Evolutionary conservation across 1,284 basidiomycete genomes (phyloP).

Genomic region (Moesziomyces antarcticus): DNA sequence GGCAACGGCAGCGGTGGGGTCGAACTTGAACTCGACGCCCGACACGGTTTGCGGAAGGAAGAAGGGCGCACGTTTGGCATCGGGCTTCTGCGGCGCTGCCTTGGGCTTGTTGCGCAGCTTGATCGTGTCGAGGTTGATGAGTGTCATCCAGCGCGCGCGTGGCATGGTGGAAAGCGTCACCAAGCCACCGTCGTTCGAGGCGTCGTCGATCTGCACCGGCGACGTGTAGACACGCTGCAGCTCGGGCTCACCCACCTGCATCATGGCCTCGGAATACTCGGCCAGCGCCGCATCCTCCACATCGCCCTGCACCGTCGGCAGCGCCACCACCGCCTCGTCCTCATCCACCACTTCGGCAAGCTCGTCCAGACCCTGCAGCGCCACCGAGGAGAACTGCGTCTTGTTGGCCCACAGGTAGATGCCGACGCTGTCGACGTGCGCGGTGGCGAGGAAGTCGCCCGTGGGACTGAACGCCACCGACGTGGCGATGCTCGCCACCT

Average conservation of each 20-base stretch:
- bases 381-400: constrained; percentile 87
- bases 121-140: constrained; percentile 95
- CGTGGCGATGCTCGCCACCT: constrained; percentile 87
- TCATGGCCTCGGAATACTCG: constrained; percentile 73
- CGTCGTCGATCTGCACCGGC: constrained; percentile 71
- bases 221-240: constrained; percentile 57
- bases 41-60: constrained; percentile 76
- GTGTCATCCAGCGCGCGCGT: constrained; percentile 92
- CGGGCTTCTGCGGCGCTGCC: constrained; percentile 91
- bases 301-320: constrained; percentile 51
- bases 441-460: constrained; percentile 93
- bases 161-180: constrained; percentile 92
- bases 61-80: constrained; percentile 84
- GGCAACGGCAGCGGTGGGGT: constrained; percentile 17
- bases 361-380: constrained; percentile 82
- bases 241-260: constrained; percentile 49
- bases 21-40: constrained; percentile 44
- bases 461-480: constrained; percentile 92
- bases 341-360: constrained; percentile 74
- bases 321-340: constrained; percentile 19
- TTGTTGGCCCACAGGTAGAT: constrained; percentile 97
- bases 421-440: constrained; percentile 92
- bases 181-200: constrained; percentile 32
- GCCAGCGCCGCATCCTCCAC: constrained; percentile 76
- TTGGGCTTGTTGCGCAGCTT: constrained; percentile 92